Conservation (phyloP, 192 early-diverging fungal species). For the Gonapodya prolifera region DNA sequence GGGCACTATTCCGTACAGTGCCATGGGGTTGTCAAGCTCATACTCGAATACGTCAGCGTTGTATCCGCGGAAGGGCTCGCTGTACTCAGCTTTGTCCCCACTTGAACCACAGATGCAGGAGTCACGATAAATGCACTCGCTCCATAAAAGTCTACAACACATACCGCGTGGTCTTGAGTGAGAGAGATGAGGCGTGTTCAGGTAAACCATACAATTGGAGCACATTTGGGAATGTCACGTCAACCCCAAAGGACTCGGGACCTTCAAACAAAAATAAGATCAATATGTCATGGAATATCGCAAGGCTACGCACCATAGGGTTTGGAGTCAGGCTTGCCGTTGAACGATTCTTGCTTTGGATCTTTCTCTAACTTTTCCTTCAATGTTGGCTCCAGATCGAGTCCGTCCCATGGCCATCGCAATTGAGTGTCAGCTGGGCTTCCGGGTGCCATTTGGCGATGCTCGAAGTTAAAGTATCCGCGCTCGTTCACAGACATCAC, state of each 20-base stretch:
- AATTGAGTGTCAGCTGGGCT: slow-evolving; percentile 3
- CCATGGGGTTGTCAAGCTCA: slow-evolving; percentile 87
- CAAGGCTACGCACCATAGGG: slow-evolving; percentile 55
- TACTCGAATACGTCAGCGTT: slow-evolving; percentile 99
- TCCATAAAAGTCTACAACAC: background rate
- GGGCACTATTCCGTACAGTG: slow-evolving; percentile 89
- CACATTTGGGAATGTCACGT: slow-evolving; percentile 77
- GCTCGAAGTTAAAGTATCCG: slow-evolving; percentile 76
- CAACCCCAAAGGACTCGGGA: slow-evolving; percentile 85
- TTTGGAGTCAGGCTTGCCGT: slow-evolving; percentile 78
- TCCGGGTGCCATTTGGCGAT: slow-evolving; percentile 39
- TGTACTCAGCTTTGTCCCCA: slow-evolving; percentile 55
- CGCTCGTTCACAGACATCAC: slow-evolving; percentile 69
- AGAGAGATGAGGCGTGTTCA: slow-evolving; percentile 78
- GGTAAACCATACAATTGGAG: slow-evolving; percentile 91
- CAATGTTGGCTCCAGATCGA: slow-evolving; percentile 20
- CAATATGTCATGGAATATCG: background rate
- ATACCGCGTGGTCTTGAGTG: slow-evolving; percentile 76
- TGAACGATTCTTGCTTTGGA: slow-evolving; percentile 85
- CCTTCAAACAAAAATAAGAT: slow-evolving; percentile 28
- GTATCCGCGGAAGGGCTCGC: slow-evolving; percentile 89
- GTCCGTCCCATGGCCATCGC: background rate
- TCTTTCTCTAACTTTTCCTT: slow-evolving; percentile 33
- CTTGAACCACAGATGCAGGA: slow-evolving; percentile 13
- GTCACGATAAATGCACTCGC: background rate